Conservation (phyloP, 2,329 filamentous ascomycete species). For the Sphaerostilbella broomeana region DNA sequence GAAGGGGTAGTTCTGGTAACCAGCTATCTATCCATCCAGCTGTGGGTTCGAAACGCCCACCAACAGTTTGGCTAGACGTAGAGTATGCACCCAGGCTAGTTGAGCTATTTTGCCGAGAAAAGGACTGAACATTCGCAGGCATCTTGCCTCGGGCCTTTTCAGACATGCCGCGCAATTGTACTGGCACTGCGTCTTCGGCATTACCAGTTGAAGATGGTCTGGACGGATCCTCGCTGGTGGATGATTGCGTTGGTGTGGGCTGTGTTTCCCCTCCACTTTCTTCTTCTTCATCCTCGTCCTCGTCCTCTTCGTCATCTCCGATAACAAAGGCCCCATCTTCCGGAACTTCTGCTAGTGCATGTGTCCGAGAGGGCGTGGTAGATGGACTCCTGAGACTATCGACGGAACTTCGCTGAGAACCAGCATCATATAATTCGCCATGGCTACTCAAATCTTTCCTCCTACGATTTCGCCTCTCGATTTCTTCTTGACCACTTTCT, state of each 20-base stretch:
- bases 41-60: conserved; percentile 66
- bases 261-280: too few relatives aligned
- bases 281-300: conserved; percentile 49
- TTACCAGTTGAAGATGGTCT: conserved; percentile 62
- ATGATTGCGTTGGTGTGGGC: conserved; percentile 55
- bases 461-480: conserved; percentile 69
- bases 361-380: conserved; percentile 19
- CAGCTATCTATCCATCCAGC: conserved; percentile 85
- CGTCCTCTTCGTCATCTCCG: conserved; percentile 80
- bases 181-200: conserved; percentile 71
- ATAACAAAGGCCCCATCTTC: conserved; percentile 82
- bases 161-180: conserved; percentile 85
- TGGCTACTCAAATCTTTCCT: conserved; percentile 56
- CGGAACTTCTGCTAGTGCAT: conserved; percentile 27
- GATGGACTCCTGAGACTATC: conserved; percentile 62
- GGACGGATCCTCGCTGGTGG: conserved; percentile 55
- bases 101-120: conserved; percentile 85
- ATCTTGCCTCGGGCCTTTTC: conserved; percentile 96
- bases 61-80: conserved; percentile 47
- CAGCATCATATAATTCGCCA: conserved; percentile 42
- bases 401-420: conserved; percentile 53
- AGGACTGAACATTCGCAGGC: conserved; percentile 73
- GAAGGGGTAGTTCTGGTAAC: conserved; percentile 85
- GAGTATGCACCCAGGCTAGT: conserved; percentile 68
- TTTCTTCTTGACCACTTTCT: conserved; percentile 85